These are phyloP conservation scores for Oryza australiensis DNA, from an alignment of 176 grass and related monocot species.

Conservation along the genomic window DNA sequence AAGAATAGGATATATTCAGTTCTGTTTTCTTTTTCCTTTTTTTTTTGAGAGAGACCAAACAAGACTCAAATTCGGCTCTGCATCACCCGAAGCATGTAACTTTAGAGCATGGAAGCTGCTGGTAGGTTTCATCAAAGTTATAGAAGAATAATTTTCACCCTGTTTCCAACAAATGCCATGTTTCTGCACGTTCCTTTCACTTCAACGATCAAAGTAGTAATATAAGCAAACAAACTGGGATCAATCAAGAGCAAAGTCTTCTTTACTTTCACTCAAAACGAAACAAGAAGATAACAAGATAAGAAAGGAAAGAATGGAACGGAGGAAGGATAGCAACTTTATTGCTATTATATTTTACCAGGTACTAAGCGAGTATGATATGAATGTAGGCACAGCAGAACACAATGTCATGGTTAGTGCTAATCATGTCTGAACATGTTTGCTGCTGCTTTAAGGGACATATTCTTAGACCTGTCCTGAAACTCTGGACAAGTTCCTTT, in stretches of 20 bases:
- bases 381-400: slow-evolving; percentile 23
- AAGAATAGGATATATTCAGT: not conserved
- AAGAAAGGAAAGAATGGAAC: slow-evolving; percentile 22
- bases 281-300: slow-evolving; percentile 31
- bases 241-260: slow-evolving; percentile 20
- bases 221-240: slow-evolving; percentile 16
- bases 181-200: slow-evolving; percentile 16
- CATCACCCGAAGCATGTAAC: not conserved
- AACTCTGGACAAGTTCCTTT: slow-evolving; percentile 28
- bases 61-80: not conserved
- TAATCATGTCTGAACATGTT: slow-evolving; percentile 30
- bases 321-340: slow-evolving; percentile 30
- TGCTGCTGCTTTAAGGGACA: slow-evolving; percentile 66
- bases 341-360: slow-evolving; percentile 22
- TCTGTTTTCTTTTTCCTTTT: too few species aligned
- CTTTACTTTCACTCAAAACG: slow-evolving; percentile 45
- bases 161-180: slow-evolving; percentile 19
- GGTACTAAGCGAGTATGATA: not conserved
- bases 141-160: not conserved
- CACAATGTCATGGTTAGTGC: slow-evolving; percentile 23
- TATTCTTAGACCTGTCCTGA: slow-evolving; percentile 42
- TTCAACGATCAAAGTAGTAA: not conserved
- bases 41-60: slow-evolving; percentile 8
- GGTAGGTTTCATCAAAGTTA: slow-evolving; percentile 12
- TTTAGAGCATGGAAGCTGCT: slow-evolving; percentile 4